Conservation (phyloP, 139 green algal species). For the Chlorella sp. region DNA sequence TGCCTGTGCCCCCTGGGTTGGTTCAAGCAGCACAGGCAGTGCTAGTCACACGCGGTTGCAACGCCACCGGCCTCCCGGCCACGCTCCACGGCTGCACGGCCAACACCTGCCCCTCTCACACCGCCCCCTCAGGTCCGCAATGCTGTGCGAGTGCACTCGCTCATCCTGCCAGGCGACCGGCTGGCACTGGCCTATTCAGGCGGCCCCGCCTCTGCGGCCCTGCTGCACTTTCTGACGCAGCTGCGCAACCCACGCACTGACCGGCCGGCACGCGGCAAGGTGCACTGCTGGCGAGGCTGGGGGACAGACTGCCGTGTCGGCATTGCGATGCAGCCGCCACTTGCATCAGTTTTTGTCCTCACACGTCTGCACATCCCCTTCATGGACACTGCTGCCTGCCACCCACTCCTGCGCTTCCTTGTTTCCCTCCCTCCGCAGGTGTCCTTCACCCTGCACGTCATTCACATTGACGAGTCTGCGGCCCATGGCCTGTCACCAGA, state of each 20-base stretch:
- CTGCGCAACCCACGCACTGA: constrained; percentile 51
- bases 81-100: no score
- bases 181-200: constrained; percentile 71
- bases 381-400: background rate
- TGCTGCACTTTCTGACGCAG: constrained; percentile 56
- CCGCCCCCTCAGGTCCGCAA: background rate
- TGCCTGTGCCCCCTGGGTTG: no score
- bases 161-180: constrained; percentile 53
- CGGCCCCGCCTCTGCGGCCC: constrained; percentile 48
- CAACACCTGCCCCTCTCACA: no score
- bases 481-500: background rate
- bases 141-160: constrained; percentile 43
- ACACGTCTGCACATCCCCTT: background rate
- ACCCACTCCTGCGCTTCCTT: no score
- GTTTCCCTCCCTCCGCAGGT: constrained; percentile 35
- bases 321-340: no score
- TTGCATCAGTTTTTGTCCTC: no score
- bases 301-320: no score
- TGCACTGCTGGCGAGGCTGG: no score
- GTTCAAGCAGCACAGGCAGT: no score
- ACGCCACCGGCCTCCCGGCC: no score
- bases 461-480: constrained; percentile 60
- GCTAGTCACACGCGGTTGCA: no score
- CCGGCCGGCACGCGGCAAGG: constrained; percentile 62
- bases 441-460: constrained; percentile 49